Percentiles rank a stretch among this genome's conserved stretches.
phyloP scores from a whole-genome alignment of 768 basidiomycete genomes.

The Fibroporia radiculosa region DNA sequence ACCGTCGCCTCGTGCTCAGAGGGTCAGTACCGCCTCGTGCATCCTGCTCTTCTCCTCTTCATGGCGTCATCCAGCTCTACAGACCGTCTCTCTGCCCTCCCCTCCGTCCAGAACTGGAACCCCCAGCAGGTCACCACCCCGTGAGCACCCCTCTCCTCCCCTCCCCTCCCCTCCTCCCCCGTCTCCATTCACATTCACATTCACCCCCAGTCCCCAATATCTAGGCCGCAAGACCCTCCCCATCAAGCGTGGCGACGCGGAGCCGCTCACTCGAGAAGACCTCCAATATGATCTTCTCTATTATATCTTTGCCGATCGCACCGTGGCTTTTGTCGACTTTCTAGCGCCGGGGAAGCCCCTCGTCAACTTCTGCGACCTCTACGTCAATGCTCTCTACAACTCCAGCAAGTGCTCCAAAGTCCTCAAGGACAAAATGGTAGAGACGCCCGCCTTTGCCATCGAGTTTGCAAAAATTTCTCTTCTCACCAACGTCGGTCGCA shows the following conservation, averaged over 20 bases:
- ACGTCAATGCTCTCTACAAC: constrained; percentile 72
- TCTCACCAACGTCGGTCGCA: constrained; percentile 82
- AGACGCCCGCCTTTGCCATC: constrained; percentile 68
- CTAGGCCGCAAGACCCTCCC: constrained; percentile 53
- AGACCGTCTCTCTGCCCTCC: constrained; percentile 17
- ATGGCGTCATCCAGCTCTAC: constrained; percentile 25
- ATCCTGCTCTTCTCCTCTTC: constrained; percentile 20
- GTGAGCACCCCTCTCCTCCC: constrained; percentile 15
- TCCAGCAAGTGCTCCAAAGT: constrained; percentile 84
- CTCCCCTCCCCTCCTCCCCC: neutral
- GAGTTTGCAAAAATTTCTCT: constrained; percentile 81
- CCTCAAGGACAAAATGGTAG: constrained; percentile 81
- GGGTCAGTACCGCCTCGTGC: constrained; percentile 25
- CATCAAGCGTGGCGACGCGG: constrained; percentile 78
- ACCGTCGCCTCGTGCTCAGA: constrained; percentile 17
- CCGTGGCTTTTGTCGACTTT: constrained; percentile 58
- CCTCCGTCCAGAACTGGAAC: constrained; percentile 20
- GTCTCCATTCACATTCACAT: constrained; percentile 39
- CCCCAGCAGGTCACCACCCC: constrained; percentile 23
- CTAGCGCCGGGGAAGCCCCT: constrained; percentile 41
- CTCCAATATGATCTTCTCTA: constrained; percentile 82
- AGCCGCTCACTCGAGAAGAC: constrained; percentile 76
- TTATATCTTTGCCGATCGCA: constrained; percentile 67
- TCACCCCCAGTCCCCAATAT: constrained; percentile 34
- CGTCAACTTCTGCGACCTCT: constrained; percentile 76